Evolutionary conservation across 1,284 basidiomycete species (phyloP).

Genomic region (Agaricales sp.): DNA sequence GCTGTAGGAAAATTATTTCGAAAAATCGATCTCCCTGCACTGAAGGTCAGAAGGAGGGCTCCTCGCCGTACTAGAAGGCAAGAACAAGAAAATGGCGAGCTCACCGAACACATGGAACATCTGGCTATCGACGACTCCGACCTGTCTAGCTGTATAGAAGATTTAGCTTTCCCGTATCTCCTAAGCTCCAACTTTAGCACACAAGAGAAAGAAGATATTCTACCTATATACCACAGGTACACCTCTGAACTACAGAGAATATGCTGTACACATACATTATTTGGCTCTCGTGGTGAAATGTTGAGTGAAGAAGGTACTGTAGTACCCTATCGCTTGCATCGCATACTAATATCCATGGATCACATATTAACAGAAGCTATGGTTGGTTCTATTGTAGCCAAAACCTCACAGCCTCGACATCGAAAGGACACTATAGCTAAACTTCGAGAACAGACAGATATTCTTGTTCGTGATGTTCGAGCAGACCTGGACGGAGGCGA

Average conservation of each 20-base stretch:
- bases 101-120: constrained; percentile 9
- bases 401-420: constrained; percentile 43
- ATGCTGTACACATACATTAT: constrained; percentile 37
- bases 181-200: background rate
- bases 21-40: constrained; percentile 38
- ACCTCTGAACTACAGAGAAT: constrained; percentile 33
- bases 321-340: background rate
- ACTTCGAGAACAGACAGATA: constrained; percentile 40
- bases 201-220: background rate
- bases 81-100: background rate
- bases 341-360: background rate
- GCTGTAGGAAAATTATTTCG: constrained; percentile 52
- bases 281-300: constrained; percentile 26
- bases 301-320: constrained; percentile 19
- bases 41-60: constrained; percentile 10
- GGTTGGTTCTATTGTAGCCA: constrained; percentile 51
- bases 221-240: background rate
- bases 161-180: constrained; percentile 12
- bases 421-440: constrained; percentile 41
- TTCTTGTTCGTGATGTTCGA: constrained; percentile 36
- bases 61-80: constrained; percentile 11
- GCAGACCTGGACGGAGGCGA: constrained; percentile 38
- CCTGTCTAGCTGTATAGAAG: constrained; percentile 12
- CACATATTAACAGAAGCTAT: constrained; percentile 31
- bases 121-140: constrained; percentile 13